phyloP scores from a whole-genome alignment of 176 grass and related monocot species.

The Carex cristatella region DNA sequence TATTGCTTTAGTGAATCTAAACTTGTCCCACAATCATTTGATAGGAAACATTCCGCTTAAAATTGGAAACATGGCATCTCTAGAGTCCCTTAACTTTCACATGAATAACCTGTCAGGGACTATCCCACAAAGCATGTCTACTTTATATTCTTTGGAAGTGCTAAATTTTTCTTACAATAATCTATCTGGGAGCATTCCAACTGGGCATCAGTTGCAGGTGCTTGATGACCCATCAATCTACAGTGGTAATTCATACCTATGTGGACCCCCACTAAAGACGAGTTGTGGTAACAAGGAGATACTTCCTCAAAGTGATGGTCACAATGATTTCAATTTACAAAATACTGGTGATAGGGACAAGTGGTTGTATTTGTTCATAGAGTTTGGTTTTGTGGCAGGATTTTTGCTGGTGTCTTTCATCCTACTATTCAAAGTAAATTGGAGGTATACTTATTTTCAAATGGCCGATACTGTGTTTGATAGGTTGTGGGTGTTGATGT shows the following conservation, averaged over 20 bases:
- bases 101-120: constrained; percentile 32
- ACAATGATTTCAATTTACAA: background rate
- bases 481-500: too few species aligned
- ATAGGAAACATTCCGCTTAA: constrained; percentile 14
- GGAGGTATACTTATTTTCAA: too few species aligned
- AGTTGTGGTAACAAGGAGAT: background rate
- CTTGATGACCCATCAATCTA: constrained; percentile 29
- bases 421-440: too few species aligned
- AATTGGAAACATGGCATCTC: constrained; percentile 13
- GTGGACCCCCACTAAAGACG: constrained; percentile 26
- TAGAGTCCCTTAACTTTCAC: constrained; percentile 42
- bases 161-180: too few species aligned
- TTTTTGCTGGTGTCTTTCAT: too few species aligned
- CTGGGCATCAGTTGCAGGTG: constrained; percentile 28
- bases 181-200: constrained; percentile 23
- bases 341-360: constrained; percentile 6
- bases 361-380: background rate
- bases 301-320: background rate
- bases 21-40: constrained; percentile 36
- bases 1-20: constrained; percentile 17
- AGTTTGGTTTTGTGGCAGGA: background rate
- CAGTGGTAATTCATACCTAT: constrained; percentile 23
- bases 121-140: constrained; percentile 34
- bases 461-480: too few species aligned
- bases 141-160: constrained; percentile 23